Base-by-base conservation (phyloP, 164 flowering plant genomes). In the Dillenia suffruticosa region DNA sequence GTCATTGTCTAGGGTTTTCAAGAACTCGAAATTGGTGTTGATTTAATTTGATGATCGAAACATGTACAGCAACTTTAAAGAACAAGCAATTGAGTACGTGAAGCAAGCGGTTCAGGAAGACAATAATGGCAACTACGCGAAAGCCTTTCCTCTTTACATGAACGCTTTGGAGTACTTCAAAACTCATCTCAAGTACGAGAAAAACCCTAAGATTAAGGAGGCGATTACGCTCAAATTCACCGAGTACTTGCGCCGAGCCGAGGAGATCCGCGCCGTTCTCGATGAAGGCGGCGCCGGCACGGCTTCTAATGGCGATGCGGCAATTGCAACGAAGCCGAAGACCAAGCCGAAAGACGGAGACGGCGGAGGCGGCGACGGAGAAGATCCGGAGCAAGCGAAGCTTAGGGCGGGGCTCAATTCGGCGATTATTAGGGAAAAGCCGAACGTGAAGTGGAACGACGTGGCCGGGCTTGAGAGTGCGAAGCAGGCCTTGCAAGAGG, bases 51-150 rank as follows among this genome's bases (percentile, higher is more conserved):
- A 19, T 19, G 22, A 19, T 19, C 22, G 22, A 19, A 70, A 72
- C 59, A 94, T 94, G 99, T 94, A 91, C 58, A 94, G 99, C 79
- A 91, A 94, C 74, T 94, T 94, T 80, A 94, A 94, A 70, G 99
- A 94, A 59, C 97, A 89, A 71, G 99, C 94, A 26, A 92, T 92
- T 63, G 97, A 92, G 71, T 95, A 83, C 74, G 99, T 90, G 62
- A 87, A 82, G 74, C 97, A 95, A 63, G 99, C 99, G 1, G 99
- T 95, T 13, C 82, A 80, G 50, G 99, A 90, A 66, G 99, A 95
- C 63, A 92, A 92, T 75, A 94, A 89, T 2, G 99, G 97, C 44
- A 95, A 95, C 64, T 92, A 95, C 70, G 72, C 75, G 47, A 92
- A 87, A 63, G 99, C 99, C 15, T 95, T 92, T 66, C 90, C 92